Conservation (phyloP, 257 asterid genomes). For the Craterostigma plantagineum region DNA sequence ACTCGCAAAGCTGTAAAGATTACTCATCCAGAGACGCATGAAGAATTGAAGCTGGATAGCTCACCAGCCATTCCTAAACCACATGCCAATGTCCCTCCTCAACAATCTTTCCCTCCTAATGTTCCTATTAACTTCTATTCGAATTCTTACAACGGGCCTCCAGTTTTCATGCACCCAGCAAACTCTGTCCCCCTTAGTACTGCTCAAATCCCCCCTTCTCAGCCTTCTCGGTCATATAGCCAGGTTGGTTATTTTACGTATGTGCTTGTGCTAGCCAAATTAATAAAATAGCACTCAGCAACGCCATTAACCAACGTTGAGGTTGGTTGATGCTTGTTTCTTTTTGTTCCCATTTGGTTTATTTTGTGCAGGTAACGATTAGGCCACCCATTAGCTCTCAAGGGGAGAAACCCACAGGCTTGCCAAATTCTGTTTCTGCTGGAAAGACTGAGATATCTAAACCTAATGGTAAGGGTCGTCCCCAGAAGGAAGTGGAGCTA, state of each 20-base stretch:
- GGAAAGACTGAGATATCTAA: constrained; percentile 15
- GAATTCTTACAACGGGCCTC: constrained; percentile 14
- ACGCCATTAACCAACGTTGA: neutral
- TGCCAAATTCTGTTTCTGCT: constrained; percentile 19
- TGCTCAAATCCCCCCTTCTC: constrained; percentile 40
- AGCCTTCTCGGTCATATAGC: constrained; percentile 35
- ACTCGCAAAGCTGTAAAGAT: constrained; percentile 69
- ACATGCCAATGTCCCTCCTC: constrained; percentile 43
- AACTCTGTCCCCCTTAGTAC: constrained; percentile 38
- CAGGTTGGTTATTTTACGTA: constrained; percentile 35
- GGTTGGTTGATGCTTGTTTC: neutral
- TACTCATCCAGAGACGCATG: constrained; percentile 79
- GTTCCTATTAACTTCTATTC: constrained; percentile 33
- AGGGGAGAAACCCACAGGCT: constrained; percentile 26
- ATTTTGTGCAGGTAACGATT: constrained; percentile 41
- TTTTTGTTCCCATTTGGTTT: neutral
- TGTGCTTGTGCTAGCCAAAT: neutral
- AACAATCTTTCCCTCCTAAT: constrained; percentile 41
- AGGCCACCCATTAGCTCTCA: constrained; percentile 41
- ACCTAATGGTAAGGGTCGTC: neutral
- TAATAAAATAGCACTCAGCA: neutral
- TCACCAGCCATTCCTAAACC: constrained; percentile 30
- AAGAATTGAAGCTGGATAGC: constrained; percentile 73
- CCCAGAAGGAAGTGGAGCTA: constrained; percentile 25
- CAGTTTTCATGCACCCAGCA: constrained; percentile 23